These are phyloP conservation scores for Clarireedia sp. DNA, from an alignment of 2,329 filamentous ascomycete genomes.

Conservation along the genomic window DNA sequence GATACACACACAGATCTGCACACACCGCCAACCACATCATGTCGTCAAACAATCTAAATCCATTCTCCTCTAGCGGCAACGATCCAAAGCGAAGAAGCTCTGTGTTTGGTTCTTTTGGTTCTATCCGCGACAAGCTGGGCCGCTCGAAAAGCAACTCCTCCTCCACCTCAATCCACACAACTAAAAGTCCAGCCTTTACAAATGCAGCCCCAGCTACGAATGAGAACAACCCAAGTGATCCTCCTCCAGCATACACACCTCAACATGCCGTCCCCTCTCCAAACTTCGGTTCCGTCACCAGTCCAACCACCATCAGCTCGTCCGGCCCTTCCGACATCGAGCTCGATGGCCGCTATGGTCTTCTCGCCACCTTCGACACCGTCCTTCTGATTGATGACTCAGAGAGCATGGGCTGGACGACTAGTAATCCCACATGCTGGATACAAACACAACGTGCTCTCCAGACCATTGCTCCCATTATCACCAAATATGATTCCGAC, in stretches of 20 bases:
- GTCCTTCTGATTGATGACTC: slow-evolving; percentile 88
- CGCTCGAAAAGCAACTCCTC: neutral
- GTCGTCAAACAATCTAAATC: neutral
- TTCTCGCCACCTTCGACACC: slow-evolving; percentile 75
- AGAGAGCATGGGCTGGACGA: slow-evolving; percentile 60
- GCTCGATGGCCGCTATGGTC: slow-evolving; percentile 49
- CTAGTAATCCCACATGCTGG: slow-evolving; percentile 48
- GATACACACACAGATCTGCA: neutral
- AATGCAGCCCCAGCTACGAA: neutral
- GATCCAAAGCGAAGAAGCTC: neutral
- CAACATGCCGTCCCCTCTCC: neutral
- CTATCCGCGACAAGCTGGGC: neutral
- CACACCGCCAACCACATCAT: slow-evolving; percentile 1
- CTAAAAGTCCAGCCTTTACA: neutral
- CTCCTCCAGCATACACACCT: neutral
- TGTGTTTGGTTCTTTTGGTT: neutral
- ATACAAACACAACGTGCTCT: slow-evolving; percentile 64
- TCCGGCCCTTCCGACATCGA: neutral
- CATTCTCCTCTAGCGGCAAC: neutral
- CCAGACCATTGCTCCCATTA: slow-evolving; percentile 69
- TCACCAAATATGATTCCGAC: slow-evolving; percentile 69
- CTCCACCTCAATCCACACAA: neutral
- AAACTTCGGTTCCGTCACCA: neutral
- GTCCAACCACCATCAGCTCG: neutral
- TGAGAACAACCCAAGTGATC: neutral